phyloP scores from a whole-genome alignment of 768 basidiomycete genomes.

The Panellus pusillus region DNA sequence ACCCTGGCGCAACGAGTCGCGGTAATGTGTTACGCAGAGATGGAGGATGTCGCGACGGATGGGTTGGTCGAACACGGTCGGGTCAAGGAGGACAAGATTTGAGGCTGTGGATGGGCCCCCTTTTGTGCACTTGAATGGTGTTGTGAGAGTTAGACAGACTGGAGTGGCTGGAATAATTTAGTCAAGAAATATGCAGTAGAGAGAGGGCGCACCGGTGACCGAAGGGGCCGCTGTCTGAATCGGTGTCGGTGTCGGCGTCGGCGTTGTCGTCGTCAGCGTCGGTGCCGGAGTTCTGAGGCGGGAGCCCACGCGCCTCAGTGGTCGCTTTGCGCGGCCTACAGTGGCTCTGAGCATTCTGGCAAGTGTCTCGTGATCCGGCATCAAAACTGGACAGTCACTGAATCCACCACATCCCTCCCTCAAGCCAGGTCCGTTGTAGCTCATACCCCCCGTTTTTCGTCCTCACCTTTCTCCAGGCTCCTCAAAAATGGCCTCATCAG shows the following conservation, averaged over 20 bases:
- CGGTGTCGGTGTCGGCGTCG: background rate
- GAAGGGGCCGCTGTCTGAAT: background rate
- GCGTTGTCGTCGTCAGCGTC: background rate
- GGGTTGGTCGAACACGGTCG: constrained; percentile 85
- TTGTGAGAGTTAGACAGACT: constrained; percentile 61
- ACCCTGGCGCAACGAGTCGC: constrained; percentile 88
- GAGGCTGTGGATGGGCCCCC: constrained; percentile 41
- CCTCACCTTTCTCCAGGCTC: constrained; percentile 27
- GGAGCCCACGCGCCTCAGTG: constrained; percentile 2
- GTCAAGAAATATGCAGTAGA: constrained; percentile 5
- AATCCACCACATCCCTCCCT: background rate
- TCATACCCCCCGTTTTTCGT: constrained; percentile 14
- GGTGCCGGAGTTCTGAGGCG: background rate
- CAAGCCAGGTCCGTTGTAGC: constrained; percentile 14
- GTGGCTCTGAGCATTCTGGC: constrained; percentile 7
- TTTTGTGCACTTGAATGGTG: constrained; percentile 48
- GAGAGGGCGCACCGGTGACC: constrained; percentile 6
- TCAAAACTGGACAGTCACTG: constrained; percentile 1
- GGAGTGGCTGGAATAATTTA: constrained; percentile 41
- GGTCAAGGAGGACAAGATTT: constrained; percentile 64
- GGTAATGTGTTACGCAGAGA: constrained; percentile 85
- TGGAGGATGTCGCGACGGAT: constrained; percentile 92
- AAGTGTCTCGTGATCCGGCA: background rate
- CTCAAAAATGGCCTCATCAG: constrained; percentile 66
- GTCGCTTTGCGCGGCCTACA: background rate